Percentiles rank a stretch among this genome's conserved stretches.
phyloP scores from a whole-genome alignment of 192 early-diverging fungal genomes.

The Coemansia sp. region DNA sequence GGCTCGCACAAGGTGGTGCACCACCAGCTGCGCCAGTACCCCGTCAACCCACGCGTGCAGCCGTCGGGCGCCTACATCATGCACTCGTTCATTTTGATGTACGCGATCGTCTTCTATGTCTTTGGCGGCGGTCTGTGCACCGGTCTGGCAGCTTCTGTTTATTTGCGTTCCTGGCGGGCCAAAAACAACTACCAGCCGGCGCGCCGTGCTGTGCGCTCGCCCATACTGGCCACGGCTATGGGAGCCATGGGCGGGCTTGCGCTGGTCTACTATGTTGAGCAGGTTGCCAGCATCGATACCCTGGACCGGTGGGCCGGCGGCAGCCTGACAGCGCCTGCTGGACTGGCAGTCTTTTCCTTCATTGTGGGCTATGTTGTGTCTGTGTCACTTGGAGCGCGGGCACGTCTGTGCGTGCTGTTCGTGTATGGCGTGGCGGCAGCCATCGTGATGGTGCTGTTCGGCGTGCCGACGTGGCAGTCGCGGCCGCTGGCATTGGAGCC shows the following conservation, averaged over 20 bases:
- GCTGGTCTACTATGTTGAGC: conserved; percentile 27
- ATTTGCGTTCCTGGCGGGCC: neutral
- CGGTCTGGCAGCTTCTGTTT: conserved; percentile 4
- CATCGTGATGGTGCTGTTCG: conserved; percentile 13
- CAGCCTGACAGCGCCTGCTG: conserved; percentile 2
- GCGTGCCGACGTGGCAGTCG: conserved; percentile 30
- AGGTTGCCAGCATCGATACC: conserved; percentile 13
- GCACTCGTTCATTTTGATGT: conserved; percentile 55
- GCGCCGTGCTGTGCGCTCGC: neutral
- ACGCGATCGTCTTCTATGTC: conserved; percentile 27
- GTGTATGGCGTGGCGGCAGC: conserved; percentile 14
- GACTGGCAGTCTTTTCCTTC: conserved; percentile 10
- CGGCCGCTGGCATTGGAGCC: conserved; percentile 11
- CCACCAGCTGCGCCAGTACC: conserved; percentile 42
- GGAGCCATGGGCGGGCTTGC: conserved; percentile 2
- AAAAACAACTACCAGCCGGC: neutral
- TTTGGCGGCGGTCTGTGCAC: conserved; percentile 25
- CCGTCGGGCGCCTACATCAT: conserved; percentile 51
- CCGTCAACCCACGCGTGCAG: conserved; percentile 44
- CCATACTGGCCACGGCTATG: neutral
- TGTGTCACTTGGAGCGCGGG: conserved; percentile 17
- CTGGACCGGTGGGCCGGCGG: conserved; percentile 38
- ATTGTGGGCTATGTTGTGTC: conserved; percentile 20
- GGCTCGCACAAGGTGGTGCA: conserved; percentile 15
- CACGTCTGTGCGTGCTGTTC: conserved; percentile 1